phyloP scores from a whole-genome alignment of 2,329 filamentous ascomycete genomes.

The Fonsecaea monophora region DNA sequence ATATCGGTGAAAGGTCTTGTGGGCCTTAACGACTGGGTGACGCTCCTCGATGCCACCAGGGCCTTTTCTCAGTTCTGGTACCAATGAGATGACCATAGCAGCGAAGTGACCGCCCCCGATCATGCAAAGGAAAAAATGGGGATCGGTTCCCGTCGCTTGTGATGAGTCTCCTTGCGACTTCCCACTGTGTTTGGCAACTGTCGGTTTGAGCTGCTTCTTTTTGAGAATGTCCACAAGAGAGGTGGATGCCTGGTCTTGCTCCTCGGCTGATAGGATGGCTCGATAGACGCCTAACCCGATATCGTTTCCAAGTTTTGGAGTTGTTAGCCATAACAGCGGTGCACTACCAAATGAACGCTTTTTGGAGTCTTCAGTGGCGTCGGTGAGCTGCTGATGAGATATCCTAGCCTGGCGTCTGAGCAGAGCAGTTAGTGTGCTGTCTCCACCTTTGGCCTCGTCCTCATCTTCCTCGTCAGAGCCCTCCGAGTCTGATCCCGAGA shows the following conservation, averaged over 20 bases:
- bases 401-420: constrained; percentile 84
- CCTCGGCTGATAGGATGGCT: constrained; percentile 75
- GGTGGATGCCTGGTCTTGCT: constrained; percentile 68
- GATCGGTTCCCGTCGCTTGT: constrained; percentile 66
- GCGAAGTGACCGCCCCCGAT: constrained; percentile 98
- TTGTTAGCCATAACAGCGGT: constrained; percentile 85
- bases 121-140: constrained; percentile 97
- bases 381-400: constrained; percentile 58
- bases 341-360: constrained; percentile 68
- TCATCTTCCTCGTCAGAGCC: constrained; percentile 68
- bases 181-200: constrained; percentile 49
- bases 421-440: constrained; percentile 75
- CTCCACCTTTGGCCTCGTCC: constrained; percentile 58
- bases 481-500: constrained; percentile 75
- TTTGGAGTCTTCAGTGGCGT: constrained; percentile 55
- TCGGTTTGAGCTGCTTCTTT: constrained; percentile 77
- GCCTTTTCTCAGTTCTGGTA: constrained; percentile 77
- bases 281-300: constrained; percentile 86
- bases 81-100: constrained; percentile 89
- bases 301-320: constrained; percentile 74
- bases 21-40: constrained; percentile 85
- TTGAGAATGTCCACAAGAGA: constrained; percentile 72
- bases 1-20: constrained; percentile 98
- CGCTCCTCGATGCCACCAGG: constrained; percentile 75
- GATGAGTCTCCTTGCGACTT: constrained; percentile 45